These are phyloP conservation scores for Cutaneotrichosporon sp. DNA, from an alignment of 1,284 basidiomycete genomes.

Conservation along the genomic window DNA sequence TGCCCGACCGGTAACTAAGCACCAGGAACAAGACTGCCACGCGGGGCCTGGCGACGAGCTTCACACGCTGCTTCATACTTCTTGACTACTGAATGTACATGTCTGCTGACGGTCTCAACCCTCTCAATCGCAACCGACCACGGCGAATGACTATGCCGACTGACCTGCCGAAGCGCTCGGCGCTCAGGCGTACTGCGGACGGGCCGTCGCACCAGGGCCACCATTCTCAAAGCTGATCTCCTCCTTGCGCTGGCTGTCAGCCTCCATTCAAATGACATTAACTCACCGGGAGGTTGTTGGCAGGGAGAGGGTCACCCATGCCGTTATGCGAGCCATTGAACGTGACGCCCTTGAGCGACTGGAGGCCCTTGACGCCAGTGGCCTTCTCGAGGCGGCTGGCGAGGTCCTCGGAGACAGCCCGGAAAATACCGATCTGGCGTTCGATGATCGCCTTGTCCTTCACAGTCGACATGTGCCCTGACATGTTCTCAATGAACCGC, in stretches of 20 bases:
- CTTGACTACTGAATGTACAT: too few species aligned
- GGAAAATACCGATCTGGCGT: conserved; percentile 76
- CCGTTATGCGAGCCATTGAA: conserved; percentile 57
- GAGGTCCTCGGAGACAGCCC: conserved; percentile 70
- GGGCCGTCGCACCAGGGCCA: background rate
- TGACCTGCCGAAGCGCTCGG: background rate
- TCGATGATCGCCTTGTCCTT: conserved; percentile 67
- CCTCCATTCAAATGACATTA: background rate
- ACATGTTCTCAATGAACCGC: conserved; percentile 73
- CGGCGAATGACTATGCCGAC: background rate
- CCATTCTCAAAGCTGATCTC: background rate
- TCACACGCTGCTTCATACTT: too few species aligned
- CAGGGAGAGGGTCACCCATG: conserved; percentile 13
- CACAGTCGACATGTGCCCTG: conserved; percentile 68
- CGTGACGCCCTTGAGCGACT: conserved; percentile 61
- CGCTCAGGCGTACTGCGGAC: background rate
- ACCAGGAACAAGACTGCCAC: too few species aligned
- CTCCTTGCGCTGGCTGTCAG: background rate
- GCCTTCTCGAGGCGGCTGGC: conserved; percentile 73
- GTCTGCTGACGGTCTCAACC: too few species aligned
- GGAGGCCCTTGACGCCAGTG: conserved; percentile 58
- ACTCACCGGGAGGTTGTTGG: conserved; percentile 6
- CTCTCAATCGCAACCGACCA: too few species aligned
- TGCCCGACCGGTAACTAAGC: too few species aligned
- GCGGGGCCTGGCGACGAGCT: too few species aligned